These are phyloP conservation scores for Populus euphratica DNA, from an alignment of 345 rosid species.

Conservation along the genomic window DNA sequence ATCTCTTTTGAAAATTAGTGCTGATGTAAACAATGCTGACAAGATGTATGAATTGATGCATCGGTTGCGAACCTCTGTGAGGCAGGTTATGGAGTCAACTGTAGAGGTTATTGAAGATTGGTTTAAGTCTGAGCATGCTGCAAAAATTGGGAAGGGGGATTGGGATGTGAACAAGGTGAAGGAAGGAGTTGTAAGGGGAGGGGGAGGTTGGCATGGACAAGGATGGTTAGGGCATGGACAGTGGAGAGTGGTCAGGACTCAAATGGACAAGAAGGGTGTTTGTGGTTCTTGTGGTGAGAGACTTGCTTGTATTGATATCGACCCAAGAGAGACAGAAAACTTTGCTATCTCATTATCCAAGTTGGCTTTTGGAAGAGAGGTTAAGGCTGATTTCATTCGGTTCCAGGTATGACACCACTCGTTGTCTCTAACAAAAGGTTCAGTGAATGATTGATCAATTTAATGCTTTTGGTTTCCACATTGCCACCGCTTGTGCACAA, in stretches of 20 bases:
- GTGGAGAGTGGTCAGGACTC: constrained; percentile 70
- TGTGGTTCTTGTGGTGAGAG: constrained; percentile 70
- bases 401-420: constrained; percentile 51
- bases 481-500: not conserved
- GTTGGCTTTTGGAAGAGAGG: constrained; percentile 66
- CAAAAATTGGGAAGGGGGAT: constrained; percentile 46
- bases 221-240: constrained; percentile 87
- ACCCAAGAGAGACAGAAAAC: constrained; percentile 70
- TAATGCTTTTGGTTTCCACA: not conserved
- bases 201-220: constrained; percentile 99
- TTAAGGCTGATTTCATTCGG: constrained; percentile 45
- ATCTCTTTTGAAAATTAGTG: constrained; percentile 70
- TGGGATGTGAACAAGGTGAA: constrained; percentile 56
- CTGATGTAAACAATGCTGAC: constrained; percentile 37
- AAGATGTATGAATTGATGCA: constrained; percentile 80
- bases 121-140: constrained; percentile 65
- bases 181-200: constrained; percentile 63
- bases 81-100: constrained; percentile 69
- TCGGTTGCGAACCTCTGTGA: constrained; percentile 62
- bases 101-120: constrained; percentile 54
- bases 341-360: constrained; percentile 64
- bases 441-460: not conserved
- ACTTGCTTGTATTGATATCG: constrained; percentile 91
- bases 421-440: not conserved
- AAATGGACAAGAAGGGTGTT: constrained; percentile 63